Percentiles rank a stretch among this genome's conserved stretches.
Evolutionary conservation across 257 asterid species (phyloP).

Genomic region (Henckelia pumila): DNA sequence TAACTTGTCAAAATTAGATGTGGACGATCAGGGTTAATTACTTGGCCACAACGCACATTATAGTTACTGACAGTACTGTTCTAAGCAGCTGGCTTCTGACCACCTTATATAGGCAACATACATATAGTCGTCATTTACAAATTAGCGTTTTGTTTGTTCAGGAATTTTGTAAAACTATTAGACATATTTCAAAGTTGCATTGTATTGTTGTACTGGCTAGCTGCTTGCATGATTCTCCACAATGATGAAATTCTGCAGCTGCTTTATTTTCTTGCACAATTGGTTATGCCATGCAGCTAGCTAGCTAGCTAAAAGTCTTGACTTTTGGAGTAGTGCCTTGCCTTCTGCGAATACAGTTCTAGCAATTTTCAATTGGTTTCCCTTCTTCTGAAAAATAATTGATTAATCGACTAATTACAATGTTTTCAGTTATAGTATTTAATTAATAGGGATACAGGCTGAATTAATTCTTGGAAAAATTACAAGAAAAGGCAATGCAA

Average conservation of each 20-base stretch:
- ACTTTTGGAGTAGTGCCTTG: conserved; percentile 15
- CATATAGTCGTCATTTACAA: conserved; percentile 2
- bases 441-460: conserved; percentile 78
- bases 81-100: too few species aligned
- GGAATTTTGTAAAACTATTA: conserved; percentile 9
- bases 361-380: conserved; percentile 6
- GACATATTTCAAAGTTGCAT: conserved; percentile 13
- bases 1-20: too few species aligned
- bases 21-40: too few species aligned
- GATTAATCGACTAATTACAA: conserved; percentile 7
- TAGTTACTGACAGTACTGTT: too few species aligned
- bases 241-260: conserved; percentile 6
- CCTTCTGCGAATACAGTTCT: background rate
- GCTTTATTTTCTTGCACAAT: background rate
- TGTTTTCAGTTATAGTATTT: conserved; percentile 21
- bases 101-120: background rate
- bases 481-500: conserved; percentile 67
- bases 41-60: too few species aligned
- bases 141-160: background rate
- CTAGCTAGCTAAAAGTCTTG: too few species aligned
- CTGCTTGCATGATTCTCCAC: conserved; percentile 6
- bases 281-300: conserved; percentile 8
- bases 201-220: conserved; percentile 10
- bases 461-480: conserved; percentile 88
- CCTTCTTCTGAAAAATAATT: conserved; percentile 3